A percentile compares a stretch with the other conserved stretches of the same genome.
Evolutionary conservation across 2,329 filamentous ascomycete species (phyloP).

Genomic region (Coniochaeta sp.): DNA sequence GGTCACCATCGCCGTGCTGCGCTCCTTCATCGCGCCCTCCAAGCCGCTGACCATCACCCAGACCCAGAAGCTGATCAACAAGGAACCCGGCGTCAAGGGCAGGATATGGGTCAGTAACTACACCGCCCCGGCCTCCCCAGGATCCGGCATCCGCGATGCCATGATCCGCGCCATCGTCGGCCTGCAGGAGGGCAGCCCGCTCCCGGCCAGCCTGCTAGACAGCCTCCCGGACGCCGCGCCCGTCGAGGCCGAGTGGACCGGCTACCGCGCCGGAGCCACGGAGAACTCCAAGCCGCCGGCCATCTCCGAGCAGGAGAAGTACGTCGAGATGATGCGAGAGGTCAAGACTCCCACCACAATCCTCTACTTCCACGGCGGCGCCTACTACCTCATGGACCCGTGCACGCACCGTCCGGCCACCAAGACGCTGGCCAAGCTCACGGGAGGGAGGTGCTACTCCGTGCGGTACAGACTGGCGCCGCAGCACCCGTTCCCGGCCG

Average conservation of each 20-base stretch:
- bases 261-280: constrained; percentile 51
- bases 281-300: constrained; percentile 42
- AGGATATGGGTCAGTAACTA: constrained; percentile 75
- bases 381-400: constrained; percentile 67
- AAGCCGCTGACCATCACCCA: constrained; percentile 46
- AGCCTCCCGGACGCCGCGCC: constrained; percentile 43
- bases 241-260: constrained; percentile 71
- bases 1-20: constrained; percentile 64
- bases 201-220: constrained; percentile 19
- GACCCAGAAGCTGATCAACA: constrained; percentile 55
- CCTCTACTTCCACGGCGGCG: constrained; percentile 71
- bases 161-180: constrained; percentile 51
- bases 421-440: constrained; percentile 57
- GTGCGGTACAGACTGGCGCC: constrained; percentile 71
- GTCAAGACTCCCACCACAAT: constrained; percentile 55
- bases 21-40: constrained; percentile 48
- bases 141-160: constrained; percentile 45
- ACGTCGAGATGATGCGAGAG: constrained; percentile 60
- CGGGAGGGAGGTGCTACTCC: constrained; percentile 60
- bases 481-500: constrained; percentile 66
- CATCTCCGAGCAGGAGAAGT: constrained; percentile 58
- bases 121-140: constrained; percentile 52
- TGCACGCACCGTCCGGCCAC: constrained; percentile 53
- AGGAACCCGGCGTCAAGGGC: constrained; percentile 65
- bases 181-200: constrained; percentile 30